Evolutionary conservation across 257 asterid genomes (phyloP), one percentile per base, ranked within the genome.

Genomic region (Salvia rosmarinus): DNA sequence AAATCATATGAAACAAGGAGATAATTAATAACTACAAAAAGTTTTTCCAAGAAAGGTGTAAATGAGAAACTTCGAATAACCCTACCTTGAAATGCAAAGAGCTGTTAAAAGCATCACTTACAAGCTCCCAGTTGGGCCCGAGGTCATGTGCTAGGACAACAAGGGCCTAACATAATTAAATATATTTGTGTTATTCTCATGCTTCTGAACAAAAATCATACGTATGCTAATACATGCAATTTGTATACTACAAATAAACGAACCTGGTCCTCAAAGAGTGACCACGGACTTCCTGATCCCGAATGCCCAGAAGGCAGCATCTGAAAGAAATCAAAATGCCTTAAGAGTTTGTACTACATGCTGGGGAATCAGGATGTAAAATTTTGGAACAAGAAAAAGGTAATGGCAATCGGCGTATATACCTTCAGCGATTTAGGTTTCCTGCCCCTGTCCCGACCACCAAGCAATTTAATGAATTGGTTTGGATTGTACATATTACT

Each of bases 121-220:
- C 91, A 47, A 95, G 97, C 89, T 91, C 98, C 99, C 99, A 95
- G 72, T 95, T 91, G 43, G 95, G 96, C 70, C 99, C 99, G 67
- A 91, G 83, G 80, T 95, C 99, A 82, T 95, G 99, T 72, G 84
- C 99, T 76, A 95, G 84, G 78, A 95, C 99, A 76, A 89, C 93
- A 65, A 95, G 97, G 17, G 99, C 98, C 98, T 95, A 82, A 61
- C 71, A 84, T 25, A 51, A 56, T 65, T 71, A 42, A 9, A 50
- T 17, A 20, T 44, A 74, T 21, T 62, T 14, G 50, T 56, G 39
- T 61, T 61, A 70, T 25, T 60, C 58, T 47, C 66, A 70, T 56
- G 43, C 23, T 66, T 56, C 70, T 56, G 16, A 58, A 63, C 57
- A 54, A 13, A 71, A 34, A 10, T 2, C 56, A 35, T 52, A 10